phyloP scores from a whole-genome alignment of 225 moss, liverwort and hornwort species.

The Marchantia polymorpha region DNA sequence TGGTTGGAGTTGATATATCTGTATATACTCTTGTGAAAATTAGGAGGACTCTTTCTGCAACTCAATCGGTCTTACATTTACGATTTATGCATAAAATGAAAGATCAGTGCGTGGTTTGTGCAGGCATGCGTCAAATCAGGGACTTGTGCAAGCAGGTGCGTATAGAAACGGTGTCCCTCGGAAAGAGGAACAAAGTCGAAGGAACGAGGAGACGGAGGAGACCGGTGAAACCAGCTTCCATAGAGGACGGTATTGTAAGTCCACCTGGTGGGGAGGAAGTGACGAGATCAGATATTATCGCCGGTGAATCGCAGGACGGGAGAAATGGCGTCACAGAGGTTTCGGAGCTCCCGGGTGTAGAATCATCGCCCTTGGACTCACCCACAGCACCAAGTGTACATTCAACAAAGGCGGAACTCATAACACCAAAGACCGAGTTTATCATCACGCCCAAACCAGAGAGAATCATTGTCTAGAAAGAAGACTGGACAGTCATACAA shows the following conservation, averaged over 20 bases:
- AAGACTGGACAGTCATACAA: too few relatives aligned
- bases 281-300: slow-evolving; percentile 1
- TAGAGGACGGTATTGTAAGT: slow-evolving; percentile 12
- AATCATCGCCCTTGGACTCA: neutral
- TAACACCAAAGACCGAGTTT: neutral
- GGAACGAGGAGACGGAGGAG: slow-evolving; percentile 13
- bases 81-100: too few relatives aligned
- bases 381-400: neutral
- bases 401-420: neutral
- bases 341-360: neutral
- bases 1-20: too few relatives aligned
- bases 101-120: neutral
- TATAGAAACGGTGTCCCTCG: slow-evolving; percentile 27
- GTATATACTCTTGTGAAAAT: too few relatives aligned
- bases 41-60: too few relatives aligned
- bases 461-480: neutral
- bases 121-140: slow-evolving; percentile 31
- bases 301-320: slow-evolving; percentile 1
- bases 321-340: neutral
- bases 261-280: neutral
- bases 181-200: slow-evolving; percentile 26
- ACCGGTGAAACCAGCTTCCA: slow-evolving; percentile 11
- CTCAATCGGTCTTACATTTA: too few relatives aligned
- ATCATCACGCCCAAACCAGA: neutral
- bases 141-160: slow-evolving; percentile 36